Evolutionary conservation across 2,329 filamentous ascomycete species (phyloP).

Genomic region (Fusarium napiforme): DNA sequence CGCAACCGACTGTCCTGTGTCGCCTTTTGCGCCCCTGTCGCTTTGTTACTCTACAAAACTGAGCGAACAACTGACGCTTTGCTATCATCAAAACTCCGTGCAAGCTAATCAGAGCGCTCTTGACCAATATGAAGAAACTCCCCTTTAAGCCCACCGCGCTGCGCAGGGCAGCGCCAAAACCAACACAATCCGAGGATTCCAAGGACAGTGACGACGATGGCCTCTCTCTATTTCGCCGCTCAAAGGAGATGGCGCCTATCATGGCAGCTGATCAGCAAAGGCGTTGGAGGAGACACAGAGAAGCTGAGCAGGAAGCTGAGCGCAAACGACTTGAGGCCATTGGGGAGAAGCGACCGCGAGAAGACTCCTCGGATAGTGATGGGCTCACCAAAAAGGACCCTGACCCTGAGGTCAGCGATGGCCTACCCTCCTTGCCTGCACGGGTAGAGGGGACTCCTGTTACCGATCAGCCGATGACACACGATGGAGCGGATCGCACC

Average conservation of each 20-base stretch:
- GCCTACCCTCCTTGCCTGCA: neutral
- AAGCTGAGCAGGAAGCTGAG: slow-evolving; percentile 34
- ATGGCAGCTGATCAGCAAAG: slow-evolving; percentile 55
- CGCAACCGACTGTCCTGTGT: neutral
- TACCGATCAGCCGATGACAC: slow-evolving; percentile 21
- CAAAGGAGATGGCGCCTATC: slow-evolving; percentile 61
- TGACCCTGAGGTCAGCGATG: neutral
- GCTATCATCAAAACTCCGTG: slow-evolving; percentile 14
- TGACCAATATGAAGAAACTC: slow-evolving; percentile 52
- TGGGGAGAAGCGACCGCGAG: slow-evolving; percentile 38
- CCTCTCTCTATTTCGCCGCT: slow-evolving; percentile 62
- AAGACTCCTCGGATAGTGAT: slow-evolving; percentile 28
- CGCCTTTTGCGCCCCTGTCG: neutral
- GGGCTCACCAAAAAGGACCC: neutral
- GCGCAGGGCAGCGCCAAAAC: slow-evolving; percentile 48
- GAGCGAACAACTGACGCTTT: neutral
- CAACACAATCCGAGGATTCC: slow-evolving; percentile 26
- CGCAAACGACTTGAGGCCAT: slow-evolving; percentile 24
- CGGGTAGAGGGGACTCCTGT: slow-evolving; percentile 1
- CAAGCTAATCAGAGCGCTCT: slow-evolving; percentile 15
- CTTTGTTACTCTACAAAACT: neutral
- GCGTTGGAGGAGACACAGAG: slow-evolving; percentile 40
- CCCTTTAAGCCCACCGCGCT: slow-evolving; percentile 63
- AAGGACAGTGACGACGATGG: slow-evolving; percentile 47
- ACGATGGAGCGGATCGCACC: slow-evolving; percentile 20